Base-by-base conservation (phyloP, 805 yeast genomes). In the Candida maltosa region DNA sequence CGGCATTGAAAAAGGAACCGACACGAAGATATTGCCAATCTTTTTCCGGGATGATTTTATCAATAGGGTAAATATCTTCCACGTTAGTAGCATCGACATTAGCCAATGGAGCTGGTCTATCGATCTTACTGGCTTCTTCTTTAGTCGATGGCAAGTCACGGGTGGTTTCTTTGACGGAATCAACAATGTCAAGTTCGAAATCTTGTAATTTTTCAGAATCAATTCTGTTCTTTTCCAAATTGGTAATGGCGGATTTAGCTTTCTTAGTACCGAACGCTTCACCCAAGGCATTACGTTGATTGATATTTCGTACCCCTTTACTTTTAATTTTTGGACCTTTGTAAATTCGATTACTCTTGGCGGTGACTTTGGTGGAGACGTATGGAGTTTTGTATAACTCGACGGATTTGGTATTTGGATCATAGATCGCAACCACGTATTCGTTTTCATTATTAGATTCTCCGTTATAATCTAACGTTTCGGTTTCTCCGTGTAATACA, bases 181-280 rank as follows among this genome's bases (percentile, higher is more conserved):
- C 96, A 36, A 88, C 78, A 49, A 91, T 89, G 48, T 86, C 93
- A 40, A 77, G 58, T 55, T 91, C 93, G 34, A 80, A 68, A 40
- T 74, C 83, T 37, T 75, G 83, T 46, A 93, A 73, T 58, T 80
- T 76, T 34, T 78, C 94, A 2, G 96, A 75, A 56, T 93, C 97
- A 52, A 93, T 80, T 49, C 84, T 74, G 63, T 93, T 93, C 58
- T 83, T 78, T 51, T 82, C 93, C 50, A 79, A 62, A 55, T 83
- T 91, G 34, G 76, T 66, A 51, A 93, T 84, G 23, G 95, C 95
- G 49, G 87, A 83, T 67, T 87, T 91, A 43, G 97, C 97, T 66
- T 80, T 89, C 66, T 86, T 89, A 39, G 98, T 91, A 73, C 98
- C 98, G 50, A 93, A 93, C 3, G 93, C 94, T 62, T 87, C 91